Evolutionary conservation across 441 rosid species (phyloP), one percentile per base, ranked within the genome.

Genomic region (Corymbia citriodora): DNA sequence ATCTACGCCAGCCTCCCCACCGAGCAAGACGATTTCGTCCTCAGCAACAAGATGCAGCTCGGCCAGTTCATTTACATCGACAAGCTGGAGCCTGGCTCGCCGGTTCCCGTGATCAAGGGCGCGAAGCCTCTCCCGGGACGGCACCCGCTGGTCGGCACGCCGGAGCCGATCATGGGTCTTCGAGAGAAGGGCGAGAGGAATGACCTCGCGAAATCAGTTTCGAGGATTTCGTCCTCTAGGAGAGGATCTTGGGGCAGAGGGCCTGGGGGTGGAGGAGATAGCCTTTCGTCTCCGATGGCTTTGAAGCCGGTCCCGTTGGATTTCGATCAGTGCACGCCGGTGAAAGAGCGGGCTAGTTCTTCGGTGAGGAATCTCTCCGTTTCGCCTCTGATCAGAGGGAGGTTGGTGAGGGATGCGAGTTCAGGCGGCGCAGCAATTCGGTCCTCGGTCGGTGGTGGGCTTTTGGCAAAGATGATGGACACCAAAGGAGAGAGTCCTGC

Each of bases 41-140:
- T 98, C 23, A 98, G 98, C 94, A 93, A 96, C 93, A 95, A 95
- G 90, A 95, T 98, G 97, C 99, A 98, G 93, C 94, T 97, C 10
- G 99, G 99, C 9, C 99, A 98, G 90, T 97, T 96, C 95, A 95
- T 97, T 55, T 96, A 98, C 88, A 95, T 98, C 1, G 99, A 98
- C 25, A 92, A 94, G 63, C 92, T 98, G 83, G 99, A 98, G 91
- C 98, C 98, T 8, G 99, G 98, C 5, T 96, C 98, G 3, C 99
- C 99, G 5, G 97, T 98, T 52, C 99, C 99, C 1, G 91, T 96
- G 15, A 91, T 95, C 40, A 95, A 92, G 93, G 99, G 99, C 4
- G 97, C 97, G 18, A 96, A 95, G 82, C 99, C 99, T 10, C 94
- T 98, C 50, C 99, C 99, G 0, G 99, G 99, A 2, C 90, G 99